A percentile compares a stretch with the other conserved stretches of the same genome.
Evolutionary conservation across 2,329 filamentous ascomycete genomes (phyloP).

Genomic region (Fonsecaea nubica): DNA sequence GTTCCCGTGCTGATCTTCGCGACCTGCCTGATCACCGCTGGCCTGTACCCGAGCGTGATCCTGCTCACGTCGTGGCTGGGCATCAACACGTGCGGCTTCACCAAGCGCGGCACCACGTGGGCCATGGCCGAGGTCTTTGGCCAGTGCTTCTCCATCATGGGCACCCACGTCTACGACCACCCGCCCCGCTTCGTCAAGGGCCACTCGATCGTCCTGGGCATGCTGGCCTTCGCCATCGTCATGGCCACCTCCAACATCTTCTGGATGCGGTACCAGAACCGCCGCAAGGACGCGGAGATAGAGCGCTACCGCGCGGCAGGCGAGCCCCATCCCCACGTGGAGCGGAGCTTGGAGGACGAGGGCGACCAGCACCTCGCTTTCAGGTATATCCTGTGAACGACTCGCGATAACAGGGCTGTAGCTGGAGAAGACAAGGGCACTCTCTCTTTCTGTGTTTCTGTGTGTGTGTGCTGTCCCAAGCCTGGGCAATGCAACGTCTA

Average conservation of each 20-base stretch:
- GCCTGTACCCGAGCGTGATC: conserved; percentile 29
- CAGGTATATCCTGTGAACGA: conserved; percentile 23
- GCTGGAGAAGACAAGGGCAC: too few relatives aligned
- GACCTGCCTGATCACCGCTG: conserved; percentile 26
- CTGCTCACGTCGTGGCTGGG: conserved; percentile 22
- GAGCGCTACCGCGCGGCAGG: conserved; percentile 2
- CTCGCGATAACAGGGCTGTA: too few relatives aligned
- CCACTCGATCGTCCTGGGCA: conserved; percentile 29
- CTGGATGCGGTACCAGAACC: conserved; percentile 25
- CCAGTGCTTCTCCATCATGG: conserved; percentile 29
- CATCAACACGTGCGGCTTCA: conserved; percentile 27
- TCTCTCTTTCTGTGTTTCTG: too few relatives aligned
- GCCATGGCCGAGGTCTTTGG: conserved; percentile 25
- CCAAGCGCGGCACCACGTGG: conserved; percentile 29
- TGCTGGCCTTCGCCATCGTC: conserved; percentile 16
- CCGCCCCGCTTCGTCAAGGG: conserved; percentile 32
- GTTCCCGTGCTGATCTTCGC: conserved; percentile 17
- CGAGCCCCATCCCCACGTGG: conserved; percentile 14
- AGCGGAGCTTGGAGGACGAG: conserved; percentile 21
- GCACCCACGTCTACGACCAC: conserved; percentile 22
- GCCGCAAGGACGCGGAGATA: conserved; percentile 12
- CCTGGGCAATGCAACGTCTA: too few relatives aligned
- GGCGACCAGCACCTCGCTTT: conserved; percentile 18
- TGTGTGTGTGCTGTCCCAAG: too few relatives aligned
- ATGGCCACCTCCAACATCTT: conserved; percentile 13